Base-by-base conservation (phyloP, 2,329 filamentous ascomycete species). In the Decorospora gaudefroyi region DNA sequence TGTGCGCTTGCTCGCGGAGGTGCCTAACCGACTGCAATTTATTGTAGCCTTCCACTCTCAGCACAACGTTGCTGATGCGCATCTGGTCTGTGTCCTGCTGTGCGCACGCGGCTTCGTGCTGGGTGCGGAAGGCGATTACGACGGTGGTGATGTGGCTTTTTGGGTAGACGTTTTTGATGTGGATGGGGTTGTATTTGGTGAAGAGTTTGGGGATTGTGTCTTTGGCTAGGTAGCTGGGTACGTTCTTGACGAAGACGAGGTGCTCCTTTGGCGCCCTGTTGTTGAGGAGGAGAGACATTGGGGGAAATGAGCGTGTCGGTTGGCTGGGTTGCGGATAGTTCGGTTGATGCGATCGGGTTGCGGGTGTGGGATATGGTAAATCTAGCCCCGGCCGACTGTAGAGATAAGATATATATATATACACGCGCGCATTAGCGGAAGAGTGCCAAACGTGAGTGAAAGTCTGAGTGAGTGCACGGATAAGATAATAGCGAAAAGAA, bases 231-330 rank as follows among this genome's bases (percentile, higher is more conserved):
- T 55, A 42, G 31, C 33, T 41, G 2, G 55, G 57, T 1, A 61
- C 51, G 12, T 61, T 59, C 17, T 57, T 61, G 7, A 56, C 57
- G 31, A 61, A 61, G 11, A 61, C 28, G 0, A 53, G 42, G 10
- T 57, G 53, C n/a, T 46, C 33, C 8, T 51, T 42, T 6, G 38
- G 26, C 3, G 38, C 38, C 23, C 12, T 42, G 6, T 11, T 31
- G 21, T 23, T 11, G 25, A 26, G 9, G 6, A 18, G 19, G 3
- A 30, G 23, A 41, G 42, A 23, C 42, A 45, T 45, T 8, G 29
- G n/a, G n/a, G n/a, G n/a, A n/a, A n/a, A n/a, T n/a, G n/a, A n/a
- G n/a, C n/a, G n/a, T n/a, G n/a, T n/a, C n/a, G n/a, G n/a, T n/a
- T n/a, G n/a, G n/a, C n/a, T n/a, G n/a, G n/a, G n/a, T n/a, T n/a